Evolutionary conservation across 1,284 basidiomycete species (phyloP), one percentile per base, ranked within the genome.

Genomic region (Volvariella surrecta): DNA sequence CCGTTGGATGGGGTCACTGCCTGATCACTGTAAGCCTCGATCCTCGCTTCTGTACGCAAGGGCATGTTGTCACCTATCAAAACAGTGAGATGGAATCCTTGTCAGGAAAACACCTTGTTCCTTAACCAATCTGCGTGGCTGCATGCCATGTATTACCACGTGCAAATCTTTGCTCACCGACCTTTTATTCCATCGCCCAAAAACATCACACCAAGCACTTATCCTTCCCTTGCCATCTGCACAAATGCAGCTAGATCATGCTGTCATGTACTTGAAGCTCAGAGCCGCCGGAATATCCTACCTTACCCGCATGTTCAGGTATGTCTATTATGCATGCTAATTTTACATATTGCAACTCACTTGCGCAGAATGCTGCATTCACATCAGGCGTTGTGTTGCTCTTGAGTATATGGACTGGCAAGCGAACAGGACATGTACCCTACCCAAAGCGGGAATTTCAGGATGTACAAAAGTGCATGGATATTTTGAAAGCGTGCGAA

Each of bases 151-250:
- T 82, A 79, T 56, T 82, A 83, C 54, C 68, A 78, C 44, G 56
- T 73, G 13, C 74, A 76, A 47, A 81, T 82, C 45, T 67, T 80
- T 42, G 74, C 83, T 22, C 82, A 86, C 54, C 66, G 81, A 24
- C 81, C 81, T 0, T 84, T 83, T 55, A 82, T 84, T 45, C 78
- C 78, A 0, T 73, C 74, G 2, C 73, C 70, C 15, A 57, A 62
- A 31, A 69, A 71, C 45, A 63, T 66, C 3, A 62, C 64, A 1
- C 62, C 64, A 3, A 53, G 67, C 2, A 58, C 67, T 1, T 72
- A 74, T 51, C 78, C 82, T 1, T 82, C 79, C 3, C 60, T 83
- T 17, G 77, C 79, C 0, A 83, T 84, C 40, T 84, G 81, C 56
- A 76, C 74, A 22, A 82, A 81, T 50, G 81, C 81, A 1, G 78